Evolutionary conservation across 2,329 filamentous ascomycete genomes (phyloP).

Genomic region (Capronia americana): DNA sequence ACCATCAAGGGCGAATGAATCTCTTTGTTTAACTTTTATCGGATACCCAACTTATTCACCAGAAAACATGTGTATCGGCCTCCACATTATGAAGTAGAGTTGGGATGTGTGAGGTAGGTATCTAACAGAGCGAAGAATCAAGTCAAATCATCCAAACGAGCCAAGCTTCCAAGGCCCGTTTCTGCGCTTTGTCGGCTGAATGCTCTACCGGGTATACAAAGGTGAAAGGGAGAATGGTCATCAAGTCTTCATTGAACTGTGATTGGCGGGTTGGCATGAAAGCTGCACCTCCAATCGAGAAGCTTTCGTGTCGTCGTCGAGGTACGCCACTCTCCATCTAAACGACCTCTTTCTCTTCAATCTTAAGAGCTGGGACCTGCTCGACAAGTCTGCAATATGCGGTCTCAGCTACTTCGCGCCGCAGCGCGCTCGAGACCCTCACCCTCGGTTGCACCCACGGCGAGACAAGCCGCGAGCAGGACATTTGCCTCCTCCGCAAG

Average conservation of each 20-base stretch:
- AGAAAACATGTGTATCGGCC: background rate
- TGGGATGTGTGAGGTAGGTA: too few species aligned
- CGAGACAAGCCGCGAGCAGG: slow-evolving; percentile 66
- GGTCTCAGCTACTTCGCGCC: slow-evolving; percentile 69
- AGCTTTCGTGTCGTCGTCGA: background rate
- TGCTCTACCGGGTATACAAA: slow-evolving; percentile 7
- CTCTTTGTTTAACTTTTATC: background rate
- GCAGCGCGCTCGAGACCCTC: slow-evolving; percentile 60
- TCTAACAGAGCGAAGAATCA: background rate
- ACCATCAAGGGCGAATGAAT: background rate
- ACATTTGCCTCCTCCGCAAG: slow-evolving; percentile 80
- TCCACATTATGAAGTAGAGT: background rate
- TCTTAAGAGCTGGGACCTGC: slow-evolving; percentile 38
- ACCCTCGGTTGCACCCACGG: slow-evolving; percentile 50
- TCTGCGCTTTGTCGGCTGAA: background rate
- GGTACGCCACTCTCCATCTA: slow-evolving; percentile 25
- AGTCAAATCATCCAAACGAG: background rate
- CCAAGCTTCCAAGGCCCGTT: background rate
- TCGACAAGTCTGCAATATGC: slow-evolving; percentile 57
- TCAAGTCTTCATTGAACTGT: background rate
- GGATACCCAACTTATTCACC: background rate
- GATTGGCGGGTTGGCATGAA: slow-evolving; percentile 25
- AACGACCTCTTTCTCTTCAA: slow-evolving; percentile 22
- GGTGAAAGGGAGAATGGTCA: background rate
- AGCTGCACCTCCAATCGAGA: slow-evolving; percentile 22